A percentile compares a stretch with the other conserved stretches of the same genome.
Evolutionary conservation across 176 grass and related monocot species (phyloP).

Genomic region (Carex scoparia): DNA sequence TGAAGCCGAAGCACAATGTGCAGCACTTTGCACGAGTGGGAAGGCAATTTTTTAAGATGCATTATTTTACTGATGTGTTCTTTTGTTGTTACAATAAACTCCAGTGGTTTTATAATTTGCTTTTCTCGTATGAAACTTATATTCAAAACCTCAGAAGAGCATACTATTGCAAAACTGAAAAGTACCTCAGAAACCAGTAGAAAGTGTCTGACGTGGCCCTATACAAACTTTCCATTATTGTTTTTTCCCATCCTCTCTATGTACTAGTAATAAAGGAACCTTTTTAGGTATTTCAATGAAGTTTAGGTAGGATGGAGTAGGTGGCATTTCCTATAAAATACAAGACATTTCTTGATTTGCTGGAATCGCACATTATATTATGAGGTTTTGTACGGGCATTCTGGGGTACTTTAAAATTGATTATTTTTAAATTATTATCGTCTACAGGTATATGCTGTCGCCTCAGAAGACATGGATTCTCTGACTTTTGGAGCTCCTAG

Average conservation of each 20-base stretch:
- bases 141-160: not conserved
- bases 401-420: not conserved
- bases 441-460: slow-evolving; percentile 69
- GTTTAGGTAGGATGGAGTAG: not conserved
- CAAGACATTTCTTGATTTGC: no score
- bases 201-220: not conserved
- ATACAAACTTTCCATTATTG: not conserved
- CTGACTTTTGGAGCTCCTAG: slow-evolving; percentile 75
- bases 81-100: not conserved
- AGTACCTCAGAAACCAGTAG: not conserved
- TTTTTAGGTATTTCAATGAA: not conserved
- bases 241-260: not conserved
- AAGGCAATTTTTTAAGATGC: slow-evolving; percentile 34
- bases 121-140: not conserved
- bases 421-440: slow-evolving; percentile 17
- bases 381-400: not conserved
- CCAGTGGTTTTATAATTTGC: not conserved
- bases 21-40: slow-evolving; percentile 74
- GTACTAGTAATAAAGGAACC: not conserved
- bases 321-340: not conserved
- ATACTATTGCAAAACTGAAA: not conserved
- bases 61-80: not conserved
- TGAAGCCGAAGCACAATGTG: slow-evolving; percentile 91
- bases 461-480: slow-evolving; percentile 95
- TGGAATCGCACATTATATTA: not conserved